Evolutionary conservation across 2,329 filamentous ascomycete genomes (phyloP).

Genomic region (Nigrospora oryzae): DNA sequence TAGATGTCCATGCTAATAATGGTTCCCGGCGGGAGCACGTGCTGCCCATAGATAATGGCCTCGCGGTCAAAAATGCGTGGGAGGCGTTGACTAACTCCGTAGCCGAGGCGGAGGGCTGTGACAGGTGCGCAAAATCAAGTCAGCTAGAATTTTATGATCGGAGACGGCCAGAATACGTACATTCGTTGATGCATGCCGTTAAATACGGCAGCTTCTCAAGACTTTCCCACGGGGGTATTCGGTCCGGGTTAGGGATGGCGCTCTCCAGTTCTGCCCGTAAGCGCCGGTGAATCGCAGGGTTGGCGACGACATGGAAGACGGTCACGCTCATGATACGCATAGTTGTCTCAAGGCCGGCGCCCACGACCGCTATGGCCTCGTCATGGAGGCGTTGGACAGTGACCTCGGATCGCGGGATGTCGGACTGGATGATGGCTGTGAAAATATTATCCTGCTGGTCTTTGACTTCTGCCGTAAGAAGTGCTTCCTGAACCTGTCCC

Average conservation of each 20-base stretch:
- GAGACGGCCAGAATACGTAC: too few relatives aligned
- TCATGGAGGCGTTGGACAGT: neutral
- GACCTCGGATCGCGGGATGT: neutral
- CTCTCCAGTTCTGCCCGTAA: conserved; percentile 5
- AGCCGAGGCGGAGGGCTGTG: conserved; percentile 6
- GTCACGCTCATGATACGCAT: neutral
- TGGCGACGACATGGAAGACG: neutral
- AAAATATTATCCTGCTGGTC: neutral
- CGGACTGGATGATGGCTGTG: neutral
- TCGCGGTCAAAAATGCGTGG: conserved; percentile 7
- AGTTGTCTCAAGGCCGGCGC: neutral
- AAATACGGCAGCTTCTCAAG: conserved; percentile 17
- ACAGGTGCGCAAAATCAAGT: neutral
- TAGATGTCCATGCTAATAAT: conserved; percentile 9
- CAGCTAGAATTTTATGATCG: too few relatives aligned
- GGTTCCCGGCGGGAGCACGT: conserved; percentile 7
- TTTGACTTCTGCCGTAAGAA: too few relatives aligned
- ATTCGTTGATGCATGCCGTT: conserved; percentile 16
- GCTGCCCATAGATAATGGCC: conserved; percentile 5
- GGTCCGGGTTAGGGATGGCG: conserved; percentile 8
- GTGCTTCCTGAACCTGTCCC: neutral
- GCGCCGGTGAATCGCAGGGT: neutral
- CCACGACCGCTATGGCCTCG: neutral
- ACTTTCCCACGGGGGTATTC: conserved; percentile 3
- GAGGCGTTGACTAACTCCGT: conserved; percentile 5